These are phyloP conservation scores for Lasiodiplodia sp. DNA, from an alignment of 2,329 filamentous ascomycete genomes.

Conservation along the genomic window DNA sequence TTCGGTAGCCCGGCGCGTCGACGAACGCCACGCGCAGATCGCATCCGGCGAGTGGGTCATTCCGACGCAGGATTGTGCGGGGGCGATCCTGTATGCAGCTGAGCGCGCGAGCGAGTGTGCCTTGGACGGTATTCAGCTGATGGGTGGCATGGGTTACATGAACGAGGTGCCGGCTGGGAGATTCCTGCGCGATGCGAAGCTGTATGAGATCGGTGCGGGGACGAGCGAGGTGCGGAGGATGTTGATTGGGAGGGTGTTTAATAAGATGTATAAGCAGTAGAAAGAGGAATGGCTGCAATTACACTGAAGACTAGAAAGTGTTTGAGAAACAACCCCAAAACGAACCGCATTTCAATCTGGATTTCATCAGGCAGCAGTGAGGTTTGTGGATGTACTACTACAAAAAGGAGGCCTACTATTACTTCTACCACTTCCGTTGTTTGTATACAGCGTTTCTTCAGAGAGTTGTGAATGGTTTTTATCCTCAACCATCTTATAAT, in stretches of 20 bases:
- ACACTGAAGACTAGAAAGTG: too few species aligned
- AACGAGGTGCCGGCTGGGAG: conserved; percentile 93
- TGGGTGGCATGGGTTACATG: conserved; percentile 95
- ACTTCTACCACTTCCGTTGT: too few species aligned
- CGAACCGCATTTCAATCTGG: too few species aligned
- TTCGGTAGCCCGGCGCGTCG: conserved; percentile 77
- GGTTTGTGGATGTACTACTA: too few species aligned
- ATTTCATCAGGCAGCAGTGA: too few species aligned
- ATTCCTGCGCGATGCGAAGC: conserved; percentile 76
- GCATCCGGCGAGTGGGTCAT: conserved; percentile 62
- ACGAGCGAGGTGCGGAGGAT: conserved; percentile 93
- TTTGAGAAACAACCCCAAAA: too few species aligned
- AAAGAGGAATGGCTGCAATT: too few species aligned
- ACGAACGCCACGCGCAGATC: conserved; percentile 61
- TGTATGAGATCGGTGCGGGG: conserved; percentile 97
- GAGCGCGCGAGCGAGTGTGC: conserved; percentile 88
- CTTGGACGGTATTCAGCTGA: conserved; percentile 86
- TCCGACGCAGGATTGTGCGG: conserved; percentile 90
- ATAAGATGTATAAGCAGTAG: conserved; percentile 71
- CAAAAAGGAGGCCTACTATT: too few species aligned
- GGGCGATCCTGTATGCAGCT: conserved; percentile 90
- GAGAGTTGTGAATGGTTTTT: too few species aligned
- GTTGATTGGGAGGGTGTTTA: conserved; percentile 92
- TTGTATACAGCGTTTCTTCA: too few species aligned
- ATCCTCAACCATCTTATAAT: too few species aligned